Conservation (phyloP, 768 basidiomycete genomes). For the Cystofilobasidium bisporidii region DNA sequence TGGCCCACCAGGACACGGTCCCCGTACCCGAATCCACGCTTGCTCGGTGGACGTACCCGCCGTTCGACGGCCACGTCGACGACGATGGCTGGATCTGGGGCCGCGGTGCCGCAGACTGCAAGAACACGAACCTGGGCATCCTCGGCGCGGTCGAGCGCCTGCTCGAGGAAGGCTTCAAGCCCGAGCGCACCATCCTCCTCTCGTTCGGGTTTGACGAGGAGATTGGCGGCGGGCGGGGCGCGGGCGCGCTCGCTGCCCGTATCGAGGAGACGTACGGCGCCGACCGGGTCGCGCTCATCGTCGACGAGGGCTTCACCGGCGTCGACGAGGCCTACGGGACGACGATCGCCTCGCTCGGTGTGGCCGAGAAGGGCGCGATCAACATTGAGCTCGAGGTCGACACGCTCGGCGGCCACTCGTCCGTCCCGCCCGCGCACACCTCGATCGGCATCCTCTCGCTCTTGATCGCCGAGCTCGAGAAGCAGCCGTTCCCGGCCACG, state of each 20-base stretch:
- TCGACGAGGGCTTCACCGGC: conserved; percentile 75
- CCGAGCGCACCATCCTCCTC: conserved; percentile 46
- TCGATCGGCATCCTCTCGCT: conserved; percentile 13
- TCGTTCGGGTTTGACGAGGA: conserved; percentile 48
- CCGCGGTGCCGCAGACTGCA: conserved; percentile 64
- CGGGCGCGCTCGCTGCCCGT: conserved; percentile 41
- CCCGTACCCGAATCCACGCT: conserved; percentile 21
- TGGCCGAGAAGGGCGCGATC: conserved; percentile 8
- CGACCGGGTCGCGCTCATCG: conserved; percentile 61
- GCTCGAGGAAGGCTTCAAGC: conserved; percentile 54
- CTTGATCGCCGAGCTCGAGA: conserved; percentile 20
- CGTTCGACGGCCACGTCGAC: conserved; percentile 7
- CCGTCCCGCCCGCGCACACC: conserved; percentile 23
- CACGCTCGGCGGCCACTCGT: conserved; percentile 1
- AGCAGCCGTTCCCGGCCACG: conserved; percentile 12
- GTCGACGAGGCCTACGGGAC: conserved; percentile 37
- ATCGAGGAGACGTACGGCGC: conserved; percentile 58
- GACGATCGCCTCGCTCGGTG: conserved; percentile 36
- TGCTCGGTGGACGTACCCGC: conserved; percentile 20
- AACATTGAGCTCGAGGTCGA: conserved; percentile 7
- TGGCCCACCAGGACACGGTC: conserved; percentile 17
- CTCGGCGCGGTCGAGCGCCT: conserved; percentile 57
- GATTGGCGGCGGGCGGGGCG: conserved; percentile 37
- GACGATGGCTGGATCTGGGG: conserved; percentile 52
- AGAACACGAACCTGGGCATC: conserved; percentile 48